Conservation (phyloP, 2,329 filamentous ascomycete species). For the Pezicula radicicola region DNA sequence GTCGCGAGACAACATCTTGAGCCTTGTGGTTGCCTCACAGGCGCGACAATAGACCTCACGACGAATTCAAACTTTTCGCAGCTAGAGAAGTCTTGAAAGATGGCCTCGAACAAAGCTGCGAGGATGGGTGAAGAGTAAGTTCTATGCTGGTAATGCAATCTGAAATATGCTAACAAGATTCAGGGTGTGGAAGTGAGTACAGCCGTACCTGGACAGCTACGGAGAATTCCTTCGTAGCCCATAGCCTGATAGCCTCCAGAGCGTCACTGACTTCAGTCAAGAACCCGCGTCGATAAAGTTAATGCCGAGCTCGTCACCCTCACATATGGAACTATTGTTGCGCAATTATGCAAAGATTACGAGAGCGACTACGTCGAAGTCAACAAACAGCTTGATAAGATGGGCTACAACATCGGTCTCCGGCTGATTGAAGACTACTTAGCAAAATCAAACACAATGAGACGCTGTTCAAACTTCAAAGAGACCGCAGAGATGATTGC, state of each 20-base stretch:
- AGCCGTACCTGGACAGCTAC: conserved; percentile 14
- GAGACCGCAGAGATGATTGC: conserved; percentile 97
- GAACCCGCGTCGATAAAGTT: conserved; percentile 94
- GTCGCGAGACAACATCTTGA: not conserved
- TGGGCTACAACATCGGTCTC: conserved; percentile 98
- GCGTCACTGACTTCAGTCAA: conserved; percentile 34
- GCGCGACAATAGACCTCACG: not conserved
- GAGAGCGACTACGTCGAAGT: conserved; percentile 92
- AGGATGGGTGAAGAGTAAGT: conserved; percentile 73
- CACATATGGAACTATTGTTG: conserved; percentile 96
- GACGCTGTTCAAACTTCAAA: conserved; percentile 85
- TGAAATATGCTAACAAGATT: conserved; percentile 18
- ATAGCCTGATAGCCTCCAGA: too few relatives aligned
- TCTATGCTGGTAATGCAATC: not conserved
- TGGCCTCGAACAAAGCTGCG: conserved; percentile 63
- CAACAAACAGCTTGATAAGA: conserved; percentile 96
- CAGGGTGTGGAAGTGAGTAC: conserved; percentile 35
- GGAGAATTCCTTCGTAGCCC: too few relatives aligned
- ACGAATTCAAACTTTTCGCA: not conserved
- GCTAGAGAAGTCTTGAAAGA: conserved; percentile 19
- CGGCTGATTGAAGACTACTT: conserved; percentile 97
- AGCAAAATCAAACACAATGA: conserved; percentile 87
- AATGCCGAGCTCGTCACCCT: conserved; percentile 96
- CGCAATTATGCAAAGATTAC: conserved; percentile 94
- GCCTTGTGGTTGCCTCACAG: not conserved